A percentile compares a stretch with the other conserved stretches of the same genome.
phyloP scores from a whole-genome alignment of 2,329 filamentous ascomycete species.

The Hysterium pulicare region DNA sequence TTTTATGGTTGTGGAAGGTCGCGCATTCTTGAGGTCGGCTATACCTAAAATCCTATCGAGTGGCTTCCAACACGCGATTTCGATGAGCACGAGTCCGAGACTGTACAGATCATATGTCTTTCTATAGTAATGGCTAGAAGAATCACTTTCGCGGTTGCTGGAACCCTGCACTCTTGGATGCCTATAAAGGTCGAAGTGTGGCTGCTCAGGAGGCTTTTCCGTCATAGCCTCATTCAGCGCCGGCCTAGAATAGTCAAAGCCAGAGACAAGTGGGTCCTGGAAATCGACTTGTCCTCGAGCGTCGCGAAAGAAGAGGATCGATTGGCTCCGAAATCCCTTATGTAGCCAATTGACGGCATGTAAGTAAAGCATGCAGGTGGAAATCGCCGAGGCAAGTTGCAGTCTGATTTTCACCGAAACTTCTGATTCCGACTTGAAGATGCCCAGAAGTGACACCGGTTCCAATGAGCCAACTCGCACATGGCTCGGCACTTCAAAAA shows the following conservation, averaged over 20 bases:
- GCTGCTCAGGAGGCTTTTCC: conserved; percentile 46
- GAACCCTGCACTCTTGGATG: conserved; percentile 46
- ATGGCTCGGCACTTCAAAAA: not conserved
- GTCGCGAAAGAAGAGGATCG: conserved; percentile 51
- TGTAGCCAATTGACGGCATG: conserved; percentile 5
- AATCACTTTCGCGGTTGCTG: conserved; percentile 24
- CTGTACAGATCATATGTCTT: conserved; percentile 54
- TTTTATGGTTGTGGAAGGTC: conserved; percentile 37
- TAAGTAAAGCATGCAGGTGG: conserved; percentile 1
- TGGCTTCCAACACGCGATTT: conserved; percentile 53
- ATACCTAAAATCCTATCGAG: conserved; percentile 46
- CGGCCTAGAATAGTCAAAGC: conserved; percentile 56
- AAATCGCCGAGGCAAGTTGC: not conserved
- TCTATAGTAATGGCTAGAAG: conserved; percentile 32
- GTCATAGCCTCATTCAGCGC: conserved; percentile 51
- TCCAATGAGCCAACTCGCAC: no score
- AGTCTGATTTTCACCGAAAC: not conserved
- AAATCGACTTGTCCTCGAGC: conserved; percentile 32
- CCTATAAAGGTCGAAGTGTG: conserved; percentile 49
- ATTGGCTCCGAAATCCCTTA: conserved; percentile 45
- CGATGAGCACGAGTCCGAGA: conserved; percentile 52
- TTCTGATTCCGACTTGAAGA: not conserved
- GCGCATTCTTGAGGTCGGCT: conserved; percentile 30
- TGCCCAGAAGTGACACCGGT: not conserved
- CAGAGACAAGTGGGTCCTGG: conserved; percentile 46